Evolutionary conservation across 768 basidiomycete species (phyloP).

Genomic region (Hypsizygus marmoreus): DNA sequence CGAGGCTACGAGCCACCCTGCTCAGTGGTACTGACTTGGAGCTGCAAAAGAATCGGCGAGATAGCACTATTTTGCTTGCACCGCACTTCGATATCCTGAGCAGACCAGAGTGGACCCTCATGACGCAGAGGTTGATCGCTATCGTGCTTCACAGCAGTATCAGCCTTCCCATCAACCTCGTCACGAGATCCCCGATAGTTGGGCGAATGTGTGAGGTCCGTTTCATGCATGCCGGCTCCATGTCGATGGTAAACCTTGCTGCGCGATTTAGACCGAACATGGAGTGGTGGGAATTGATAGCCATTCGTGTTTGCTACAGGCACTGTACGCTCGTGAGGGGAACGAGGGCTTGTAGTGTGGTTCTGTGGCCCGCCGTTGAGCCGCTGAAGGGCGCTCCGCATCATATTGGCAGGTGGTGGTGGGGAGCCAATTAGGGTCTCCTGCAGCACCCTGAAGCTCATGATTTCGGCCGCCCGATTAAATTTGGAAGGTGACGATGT

Average conservation of each 20-base stretch:
- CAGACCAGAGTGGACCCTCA: conserved; percentile 66
- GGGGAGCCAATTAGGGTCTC: conserved; percentile 67
- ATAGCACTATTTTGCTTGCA: conserved; percentile 92
- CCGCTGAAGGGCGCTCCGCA: conserved; percentile 33
- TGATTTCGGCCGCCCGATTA: conserved; percentile 66
- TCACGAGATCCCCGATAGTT: conserved; percentile 13
- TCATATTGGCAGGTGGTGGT: conserved; percentile 12
- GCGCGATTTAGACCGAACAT: conserved; percentile 68
- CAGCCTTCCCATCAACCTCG: conserved; percentile 13
- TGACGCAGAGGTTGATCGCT: conserved; percentile 34
- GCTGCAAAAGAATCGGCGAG: conserved; percentile 66
- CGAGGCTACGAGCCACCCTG: conserved; percentile 24
- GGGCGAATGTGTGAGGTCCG: conserved; percentile 42
- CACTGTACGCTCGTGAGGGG: conserved; percentile 6
- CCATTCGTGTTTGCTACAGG: conserved; percentile 16
- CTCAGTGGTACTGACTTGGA: conserved; percentile 54
- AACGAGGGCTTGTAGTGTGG: conserved; percentile 14
- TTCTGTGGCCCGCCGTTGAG: conserved; percentile 19
- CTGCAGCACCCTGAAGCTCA: conserved; percentile 82
- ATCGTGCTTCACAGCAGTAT: conserved; percentile 22
- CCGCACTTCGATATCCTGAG: conserved; percentile 80
- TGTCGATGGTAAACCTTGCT: conserved; percentile 68
- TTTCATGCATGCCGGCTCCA: conserved; percentile 65
- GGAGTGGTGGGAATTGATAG: conserved; percentile 30
- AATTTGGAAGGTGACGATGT: conserved; percentile 47